phyloP scores from a whole-genome alignment of 2,329 filamentous ascomycete genomes.

The Tricladium varicosporioides region DNA sequence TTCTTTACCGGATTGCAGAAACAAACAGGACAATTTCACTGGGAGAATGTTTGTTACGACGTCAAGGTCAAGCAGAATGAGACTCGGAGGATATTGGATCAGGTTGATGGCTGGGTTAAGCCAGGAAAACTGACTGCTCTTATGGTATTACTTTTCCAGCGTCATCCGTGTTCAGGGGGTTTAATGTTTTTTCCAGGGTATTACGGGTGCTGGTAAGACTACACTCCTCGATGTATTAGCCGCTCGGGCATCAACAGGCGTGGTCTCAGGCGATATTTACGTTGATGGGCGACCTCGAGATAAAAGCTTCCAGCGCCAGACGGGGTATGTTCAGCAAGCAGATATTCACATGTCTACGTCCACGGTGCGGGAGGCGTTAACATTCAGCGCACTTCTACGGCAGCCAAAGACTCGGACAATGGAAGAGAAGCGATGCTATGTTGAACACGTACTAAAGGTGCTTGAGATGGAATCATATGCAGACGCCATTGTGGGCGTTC shows the following conservation, averaged over 20 bases:
- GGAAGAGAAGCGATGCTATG: neutral
- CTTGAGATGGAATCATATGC: neutral
- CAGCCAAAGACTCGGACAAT: neutral
- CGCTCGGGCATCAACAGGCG: conserved; percentile 82
- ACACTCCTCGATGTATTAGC: conserved; percentile 85
- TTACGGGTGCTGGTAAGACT: conserved; percentile 81
- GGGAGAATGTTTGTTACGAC: conserved; percentile 60
- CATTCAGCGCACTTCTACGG: neutral
- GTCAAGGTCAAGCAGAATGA: conserved; percentile 42
- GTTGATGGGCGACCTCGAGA: conserved; percentile 67
- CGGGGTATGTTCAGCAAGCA: conserved; percentile 70
- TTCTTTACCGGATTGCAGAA: no score
- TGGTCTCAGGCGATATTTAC: conserved; percentile 80
- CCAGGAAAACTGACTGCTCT: conserved; percentile 65
- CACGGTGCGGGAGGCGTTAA: conserved; percentile 76
- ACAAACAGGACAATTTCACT: conserved; percentile 15
- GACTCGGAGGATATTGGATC: conserved; percentile 50
- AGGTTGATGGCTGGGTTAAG: conserved; percentile 77
- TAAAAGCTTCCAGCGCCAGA: conserved; percentile 84
- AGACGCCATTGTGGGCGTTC: neutral
- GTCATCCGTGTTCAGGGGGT: neutral
- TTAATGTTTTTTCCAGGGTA: conserved; percentile 38
- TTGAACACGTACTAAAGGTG: neutral
- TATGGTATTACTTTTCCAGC: conserved; percentile 41
- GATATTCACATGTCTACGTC: conserved; percentile 83